These are phyloP conservation scores for Stachybotrys echinatus DNA, from an alignment of 2,329 filamentous ascomycete genomes.

Conservation along the genomic window DNA sequence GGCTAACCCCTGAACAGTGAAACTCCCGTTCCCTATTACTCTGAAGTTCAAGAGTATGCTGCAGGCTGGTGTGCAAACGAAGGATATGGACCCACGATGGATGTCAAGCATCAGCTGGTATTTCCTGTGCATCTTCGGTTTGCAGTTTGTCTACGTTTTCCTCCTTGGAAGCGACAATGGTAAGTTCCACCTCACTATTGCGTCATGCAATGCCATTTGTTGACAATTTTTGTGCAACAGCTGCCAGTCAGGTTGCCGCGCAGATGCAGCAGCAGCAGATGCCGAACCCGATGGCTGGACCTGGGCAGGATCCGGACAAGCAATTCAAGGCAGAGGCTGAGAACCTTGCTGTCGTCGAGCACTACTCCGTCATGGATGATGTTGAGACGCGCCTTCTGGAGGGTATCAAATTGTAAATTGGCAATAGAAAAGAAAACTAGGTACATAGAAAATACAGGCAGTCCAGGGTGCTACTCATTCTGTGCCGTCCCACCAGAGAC, in stretches of 20 bases:
- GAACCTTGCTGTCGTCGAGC: slow-evolving; percentile 91
- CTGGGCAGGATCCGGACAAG: slow-evolving; percentile 92
- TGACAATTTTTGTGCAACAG: slow-evolving; percentile 35
- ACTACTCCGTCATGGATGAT: slow-evolving; percentile 84
- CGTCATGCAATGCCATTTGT: neutral
- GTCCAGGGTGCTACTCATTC: slow-evolving; percentile 3
- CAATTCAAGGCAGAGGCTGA: slow-evolving; percentile 88
- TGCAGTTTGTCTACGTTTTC: slow-evolving; percentile 97
- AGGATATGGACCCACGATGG: slow-evolving; percentile 95
- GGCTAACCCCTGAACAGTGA: slow-evolving; percentile 53
- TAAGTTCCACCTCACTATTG: slow-evolving; percentile 39
- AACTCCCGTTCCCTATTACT: slow-evolving; percentile 93
- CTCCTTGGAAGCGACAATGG: slow-evolving; percentile 93
- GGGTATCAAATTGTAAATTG: slow-evolving; percentile 35
- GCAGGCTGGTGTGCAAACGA: slow-evolving; percentile 91
- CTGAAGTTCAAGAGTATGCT: slow-evolving; percentile 99
- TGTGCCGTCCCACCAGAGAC: slow-evolving; percentile 56
- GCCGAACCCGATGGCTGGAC: slow-evolving; percentile 65
- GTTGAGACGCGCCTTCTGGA: slow-evolving; percentile 79
- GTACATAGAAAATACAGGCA: slow-evolving; percentile 2
- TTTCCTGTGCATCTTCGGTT: slow-evolving; percentile 92
- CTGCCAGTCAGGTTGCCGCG: slow-evolving; percentile 85
- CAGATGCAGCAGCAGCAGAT: slow-evolving; percentile 70
- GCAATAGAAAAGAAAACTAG: slow-evolving; percentile 12
- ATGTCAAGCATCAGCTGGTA: slow-evolving; percentile 99